Base-by-base conservation (phyloP, 2,329 filamentous ascomycete genomes). In the Aspergillus cejpii region DNA sequence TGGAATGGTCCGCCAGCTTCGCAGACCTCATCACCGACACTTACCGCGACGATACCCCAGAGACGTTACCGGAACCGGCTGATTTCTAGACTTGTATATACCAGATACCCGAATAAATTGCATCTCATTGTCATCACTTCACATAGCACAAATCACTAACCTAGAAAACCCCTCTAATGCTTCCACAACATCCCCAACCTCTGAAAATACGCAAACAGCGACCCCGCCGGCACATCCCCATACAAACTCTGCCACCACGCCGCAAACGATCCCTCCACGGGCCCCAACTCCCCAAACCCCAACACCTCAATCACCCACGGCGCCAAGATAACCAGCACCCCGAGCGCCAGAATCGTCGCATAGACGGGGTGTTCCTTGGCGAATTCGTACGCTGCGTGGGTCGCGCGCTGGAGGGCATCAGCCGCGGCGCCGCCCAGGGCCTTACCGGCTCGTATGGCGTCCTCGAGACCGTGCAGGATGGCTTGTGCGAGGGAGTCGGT, bases 161-260 rank as follows among this genome's bases (percentile, higher is more conserved):
- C n/a, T n/a, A n/a, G n/a, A n/a, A n/a, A n/a, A n/a, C n/a, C n/a
- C n/a, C 19, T n/a, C 23, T 3, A 29, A 14, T 6, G 27, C 27
- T n/a, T n/a, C 56, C 52, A 60, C 12, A 44, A 56, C 67, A 72
- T 72, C 0, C 69, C 69, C 46, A 73, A 49, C 10, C 65, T 56
- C 60, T 73, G 69, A 24, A 73, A 64, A 40, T 61, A 73, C 2
- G 62, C 62, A 46, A 71, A 70, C n/a, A 73, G 48, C 3, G 68
- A 67, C 0, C 58, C 59, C 45, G 65, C 65, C 0, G 68, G 65
- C 40, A 73, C 66, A 37, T 62, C 62, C 1, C 67, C 69, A 52
- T 71, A 72, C 1, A 41, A 50, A 0, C 58, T 47, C 52, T 71
- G 64, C 67, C 69, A 73, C 49, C 47, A 53, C 1, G 69, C 62